phyloP scores from a whole-genome alignment of 495 filamentous ascomycete species.

The Aspergillus taichungensis region DNA sequence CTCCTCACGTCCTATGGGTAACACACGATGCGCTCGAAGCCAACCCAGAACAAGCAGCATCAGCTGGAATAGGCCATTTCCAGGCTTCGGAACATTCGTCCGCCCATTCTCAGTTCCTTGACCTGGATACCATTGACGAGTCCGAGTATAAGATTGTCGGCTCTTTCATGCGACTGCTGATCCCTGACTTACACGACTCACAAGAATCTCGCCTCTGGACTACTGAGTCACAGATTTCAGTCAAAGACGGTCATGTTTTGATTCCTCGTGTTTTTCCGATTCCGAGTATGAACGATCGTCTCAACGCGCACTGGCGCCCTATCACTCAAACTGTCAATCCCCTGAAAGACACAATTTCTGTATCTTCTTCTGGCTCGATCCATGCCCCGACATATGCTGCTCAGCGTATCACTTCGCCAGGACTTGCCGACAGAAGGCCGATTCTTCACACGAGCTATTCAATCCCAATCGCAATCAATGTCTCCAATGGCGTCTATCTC shows the following conservation, averaged over 20 bases:
- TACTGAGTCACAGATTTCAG: constrained; percentile 17
- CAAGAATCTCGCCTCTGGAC: constrained; percentile 12
- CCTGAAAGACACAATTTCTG: background rate
- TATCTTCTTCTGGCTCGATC: background rate
- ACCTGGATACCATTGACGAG: background rate
- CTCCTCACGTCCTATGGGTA: background rate
- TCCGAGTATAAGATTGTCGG: background rate
- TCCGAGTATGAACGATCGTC: constrained; percentile 13
- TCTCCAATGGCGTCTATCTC: background rate
- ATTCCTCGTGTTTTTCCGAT: constrained; percentile 16
- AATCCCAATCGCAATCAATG: background rate
- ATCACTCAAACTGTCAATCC: constrained; percentile 1
- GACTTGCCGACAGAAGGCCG: background rate
- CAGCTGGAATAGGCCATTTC: background rate
- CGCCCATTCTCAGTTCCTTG: background rate
- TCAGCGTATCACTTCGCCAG: background rate
- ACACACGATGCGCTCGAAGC: background rate
- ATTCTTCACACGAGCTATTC: background rate
- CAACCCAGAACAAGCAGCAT: background rate
- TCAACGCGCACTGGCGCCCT: constrained; percentile 16
- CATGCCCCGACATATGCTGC: background rate
- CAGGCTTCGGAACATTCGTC: background rate
- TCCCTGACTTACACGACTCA: background rate
- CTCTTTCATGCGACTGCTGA: background rate
- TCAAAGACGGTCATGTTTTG: constrained; percentile 10